Percentiles rank a stretch among this genome's conserved stretches.
Conservation (phyloP, 2,329 filamentous ascomycete species). For the Macrophomina pseudophaseolina region DNA sequence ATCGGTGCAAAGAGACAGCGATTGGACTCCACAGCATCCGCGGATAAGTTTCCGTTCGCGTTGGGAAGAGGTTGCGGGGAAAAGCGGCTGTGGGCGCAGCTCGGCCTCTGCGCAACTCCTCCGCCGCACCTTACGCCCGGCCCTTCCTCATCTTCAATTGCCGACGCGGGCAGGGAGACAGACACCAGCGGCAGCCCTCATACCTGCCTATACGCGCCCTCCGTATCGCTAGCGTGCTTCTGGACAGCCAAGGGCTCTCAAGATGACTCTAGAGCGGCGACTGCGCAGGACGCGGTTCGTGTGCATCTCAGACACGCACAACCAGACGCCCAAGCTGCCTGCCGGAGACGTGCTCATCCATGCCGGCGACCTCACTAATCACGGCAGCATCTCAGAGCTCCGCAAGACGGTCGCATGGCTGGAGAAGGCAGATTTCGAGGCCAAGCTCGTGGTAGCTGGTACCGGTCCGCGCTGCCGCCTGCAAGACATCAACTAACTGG, state of each 20-base stretch:
- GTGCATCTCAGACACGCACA: slow-evolving; percentile 79
- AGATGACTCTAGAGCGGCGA: slow-evolving; percentile 14
- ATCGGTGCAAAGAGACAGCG: slow-evolving; percentile 10
- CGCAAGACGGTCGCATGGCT: slow-evolving; percentile 70
- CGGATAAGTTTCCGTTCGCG: slow-evolving; percentile 22
- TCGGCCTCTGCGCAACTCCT: slow-evolving; percentile 2
- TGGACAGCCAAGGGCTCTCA: neutral
- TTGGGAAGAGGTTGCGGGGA: slow-evolving; percentile 15
- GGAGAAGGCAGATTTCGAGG: slow-evolving; percentile 68
- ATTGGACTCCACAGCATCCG: slow-evolving; percentile 7
- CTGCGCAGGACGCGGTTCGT: slow-evolving; percentile 66
- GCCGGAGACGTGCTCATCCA: slow-evolving; percentile 76
- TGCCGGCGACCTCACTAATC: slow-evolving; percentile 77
- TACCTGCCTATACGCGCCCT: neutral
- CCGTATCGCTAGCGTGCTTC: neutral
- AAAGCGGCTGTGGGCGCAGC: slow-evolving; percentile 9
- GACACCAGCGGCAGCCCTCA: neutral
- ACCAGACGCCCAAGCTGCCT: slow-evolving; percentile 67
- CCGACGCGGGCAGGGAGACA: neutral
- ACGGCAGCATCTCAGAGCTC: slow-evolving; percentile 65
- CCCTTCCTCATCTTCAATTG: neutral
- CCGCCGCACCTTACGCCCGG: neutral
- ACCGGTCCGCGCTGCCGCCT: neutral
- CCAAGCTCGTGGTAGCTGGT: slow-evolving; percentile 74
- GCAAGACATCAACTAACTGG: slow-evolving; percentile 21